Base-by-base conservation (phyloP, 2,329 filamentous ascomycete species). In the Didymellaceae sp. region DNA sequence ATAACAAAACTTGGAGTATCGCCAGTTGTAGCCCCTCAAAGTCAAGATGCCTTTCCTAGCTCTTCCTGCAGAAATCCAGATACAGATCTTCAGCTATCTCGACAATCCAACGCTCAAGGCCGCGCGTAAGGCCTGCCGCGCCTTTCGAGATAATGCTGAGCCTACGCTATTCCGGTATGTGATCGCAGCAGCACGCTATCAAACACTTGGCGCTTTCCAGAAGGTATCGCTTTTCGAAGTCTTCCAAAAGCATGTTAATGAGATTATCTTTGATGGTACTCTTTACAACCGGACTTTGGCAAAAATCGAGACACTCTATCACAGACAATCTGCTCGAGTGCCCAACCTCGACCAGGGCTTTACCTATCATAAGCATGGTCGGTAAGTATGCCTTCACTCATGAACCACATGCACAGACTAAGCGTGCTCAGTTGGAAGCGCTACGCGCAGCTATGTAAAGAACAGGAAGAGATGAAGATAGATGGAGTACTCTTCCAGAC, bases 191-290 rank as follows among this genome's bases (percentile, higher is more conserved):
- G 57, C 65, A n/a, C 52, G 68, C 16, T 66, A 70, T 39, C 52
- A 62, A 30, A 63, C 64, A 14, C 55, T 71, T n/a, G 56, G 62
- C 10, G 60, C 62, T 13, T 61, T 68, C 7, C 58, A 69, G 37
- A 63, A 62, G 3, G 57, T 68, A 9, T 60, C 66, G 5, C 28
- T 61, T 7, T 61, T 68, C 17, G 17, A 61, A 4, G 44, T 58
- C 9, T 67, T 65, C 16, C 52, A 50, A 16, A 61, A 41, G 14
- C 70, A 66, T 39, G 63, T 70, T 9, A 68, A 58, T 33, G 63
- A 68, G 32, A 60, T 72, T n/a, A 40, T 70, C 25, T 71, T 68
- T 30, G 69, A 71, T 50, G 65, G 60, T 4, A 65, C 66, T 2
- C 22, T 62, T 2, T 70, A 65, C 37, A 47, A 59, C 28, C 28